Evolutionary conservation across 1,139 yeast species (phyloP), one percentile per base, ranked within the genome.

Genomic region (Saccharomyces pastorianus): DNA sequence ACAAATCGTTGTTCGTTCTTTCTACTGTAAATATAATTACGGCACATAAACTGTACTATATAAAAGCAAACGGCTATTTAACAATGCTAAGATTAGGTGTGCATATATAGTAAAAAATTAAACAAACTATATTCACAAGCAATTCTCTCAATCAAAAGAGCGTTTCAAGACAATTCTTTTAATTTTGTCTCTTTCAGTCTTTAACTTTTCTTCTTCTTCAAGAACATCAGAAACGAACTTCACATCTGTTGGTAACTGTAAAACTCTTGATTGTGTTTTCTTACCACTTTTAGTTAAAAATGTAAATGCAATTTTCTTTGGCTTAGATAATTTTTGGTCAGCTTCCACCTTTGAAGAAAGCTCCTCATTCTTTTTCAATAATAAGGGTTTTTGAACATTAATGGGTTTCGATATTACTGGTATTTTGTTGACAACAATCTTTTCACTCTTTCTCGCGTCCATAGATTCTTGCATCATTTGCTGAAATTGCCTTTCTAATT

Each of bases 261-360:
- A 67, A 29, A 73, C 76, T 53, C 76, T 77, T 2, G 80, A 68
- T 46, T 71, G 70, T 2, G 76, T 67, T 52, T 73, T 75, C 61
- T 78, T 80, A 2, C 85, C 86, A 32, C 69, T 61, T 52, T 71
- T 81, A 1, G 84, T 76, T 52, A 85, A 69, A 55, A 84, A 73
- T 6, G 79, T 78, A 62, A 84, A 84, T 8, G 79, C 71, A 7
- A 77, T 71, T 50, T 69, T 70, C 48, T 68, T 64, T 20, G 62
- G 56, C n/a, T 59, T 49, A n/a, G 28, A 32, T 7, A 32, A 23
- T 29, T 27, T 14, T 14, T 31, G 13, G 26, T 13, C 14, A n/a
- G 7, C n/a, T 9, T 38, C 25, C 25, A 17, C 11, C 3, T 38
- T 17, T 8, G 25, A 38, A 5, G 44, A 38, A 38, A 3, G 44